phyloP scores from a whole-genome alignment of 805 yeast genomes.

The Saturnispora mendoncae region DNA sequence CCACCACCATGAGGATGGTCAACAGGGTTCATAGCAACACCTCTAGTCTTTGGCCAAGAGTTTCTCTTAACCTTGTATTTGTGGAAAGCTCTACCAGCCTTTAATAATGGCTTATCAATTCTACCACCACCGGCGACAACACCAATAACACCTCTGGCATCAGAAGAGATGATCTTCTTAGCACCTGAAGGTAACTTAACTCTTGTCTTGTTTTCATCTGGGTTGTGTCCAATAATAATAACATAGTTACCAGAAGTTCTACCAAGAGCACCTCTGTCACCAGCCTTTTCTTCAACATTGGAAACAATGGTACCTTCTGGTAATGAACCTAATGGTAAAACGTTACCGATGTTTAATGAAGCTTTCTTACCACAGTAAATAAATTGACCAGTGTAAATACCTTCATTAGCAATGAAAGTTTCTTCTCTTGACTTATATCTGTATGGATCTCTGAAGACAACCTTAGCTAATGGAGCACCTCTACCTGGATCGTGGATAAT shows the following conservation, averaged over 20 bases:
- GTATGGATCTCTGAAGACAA: slow-evolving; percentile 99
- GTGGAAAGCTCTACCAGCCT: slow-evolving; percentile 99
- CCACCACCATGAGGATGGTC: slow-evolving; percentile 99
- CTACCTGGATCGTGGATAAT: slow-evolving; percentile 99
- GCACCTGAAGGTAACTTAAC: slow-evolving; percentile 99
- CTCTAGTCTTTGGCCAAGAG: slow-evolving; percentile 99
- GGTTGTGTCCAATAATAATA: slow-evolving; percentile 98
- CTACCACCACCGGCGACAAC: slow-evolving; percentile 99
- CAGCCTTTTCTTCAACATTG: slow-evolving; percentile 97
- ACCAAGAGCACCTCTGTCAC: slow-evolving; percentile 99
- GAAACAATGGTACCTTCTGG: slow-evolving; percentile 99
- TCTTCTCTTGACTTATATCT: slow-evolving; percentile 96
- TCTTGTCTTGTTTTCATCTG: slow-evolving; percentile 98
- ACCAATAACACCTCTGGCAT: slow-evolving; percentile 99
- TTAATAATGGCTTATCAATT: slow-evolving; percentile 98
- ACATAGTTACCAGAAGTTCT: slow-evolving; percentile 99
- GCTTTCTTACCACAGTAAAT: slow-evolving; percentile 99
- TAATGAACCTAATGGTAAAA: slow-evolving; percentile 91
- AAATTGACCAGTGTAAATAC: slow-evolving; percentile 99
- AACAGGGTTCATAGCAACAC: slow-evolving; percentile 99
- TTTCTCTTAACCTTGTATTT: slow-evolving; percentile 98
- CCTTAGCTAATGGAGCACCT: slow-evolving; percentile 99
- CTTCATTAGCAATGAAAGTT: slow-evolving; percentile 98
- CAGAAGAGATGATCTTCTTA: slow-evolving; percentile 90
- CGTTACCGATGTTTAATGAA: slow-evolving; percentile 92